Evolutionary conservation across 371 early-diverging fungal genomes (phyloP).

Genomic region (Saksenaea vasiformis): DNA sequence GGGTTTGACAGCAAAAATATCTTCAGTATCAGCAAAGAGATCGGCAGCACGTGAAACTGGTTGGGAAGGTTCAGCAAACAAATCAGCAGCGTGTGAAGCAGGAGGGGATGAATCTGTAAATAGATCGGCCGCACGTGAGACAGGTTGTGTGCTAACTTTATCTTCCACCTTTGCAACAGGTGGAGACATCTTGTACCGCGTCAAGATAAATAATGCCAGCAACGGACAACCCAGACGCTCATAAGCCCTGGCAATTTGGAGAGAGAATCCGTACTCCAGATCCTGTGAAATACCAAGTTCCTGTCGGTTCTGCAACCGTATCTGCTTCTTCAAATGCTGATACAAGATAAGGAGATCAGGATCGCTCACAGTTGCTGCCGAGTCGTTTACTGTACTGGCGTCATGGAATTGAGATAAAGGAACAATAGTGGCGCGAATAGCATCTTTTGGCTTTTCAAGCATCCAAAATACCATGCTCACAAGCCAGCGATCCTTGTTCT

Average conservation of each 20-base stretch:
- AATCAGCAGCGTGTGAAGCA: constrained; percentile 9
- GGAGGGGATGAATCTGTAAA: constrained; percentile 17
- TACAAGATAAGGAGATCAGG: constrained; percentile 82
- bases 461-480: constrained; percentile 67
- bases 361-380: constrained; percentile 50
- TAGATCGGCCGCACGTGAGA: constrained; percentile 18
- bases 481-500: constrained; percentile 74
- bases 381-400: constrained; percentile 12
- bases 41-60: neutral
- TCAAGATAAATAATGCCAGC: constrained; percentile 67
- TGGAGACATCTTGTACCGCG: constrained; percentile 27
- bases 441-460: constrained; percentile 63
- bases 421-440: constrained; percentile 69
- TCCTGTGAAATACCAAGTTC: constrained; percentile 20
- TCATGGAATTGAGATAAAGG: neutral
- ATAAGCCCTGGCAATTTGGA: constrained; percentile 64
- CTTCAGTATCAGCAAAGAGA: constrained; percentile 13
- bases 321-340: constrained; percentile 59
- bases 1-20: neutral
- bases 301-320: constrained; percentile 15
- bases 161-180: constrained; percentile 17
- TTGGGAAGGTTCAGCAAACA: constrained; percentile 15
- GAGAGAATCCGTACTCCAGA: constrained; percentile 61
- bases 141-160: neutral
- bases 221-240: constrained; percentile 79